phyloP scores from a whole-genome alignment of 129 eudicot genomes.

The Arctium lappa region DNA sequence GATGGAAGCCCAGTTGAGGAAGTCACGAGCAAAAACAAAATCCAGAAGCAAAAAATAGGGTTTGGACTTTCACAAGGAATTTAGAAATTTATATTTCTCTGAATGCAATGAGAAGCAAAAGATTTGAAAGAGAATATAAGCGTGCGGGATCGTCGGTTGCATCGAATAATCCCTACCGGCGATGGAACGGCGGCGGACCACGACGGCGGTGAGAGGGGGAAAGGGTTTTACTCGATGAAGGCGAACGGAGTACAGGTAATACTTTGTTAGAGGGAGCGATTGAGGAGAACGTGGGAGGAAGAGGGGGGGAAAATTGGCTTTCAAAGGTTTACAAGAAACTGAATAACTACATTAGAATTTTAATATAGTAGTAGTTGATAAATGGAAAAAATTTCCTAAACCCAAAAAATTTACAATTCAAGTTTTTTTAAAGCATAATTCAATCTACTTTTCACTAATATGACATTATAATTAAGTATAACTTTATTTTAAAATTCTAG shows the following conservation, averaged over 20 bases:
- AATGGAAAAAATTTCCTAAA: no score
- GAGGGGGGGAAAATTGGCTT: no score
- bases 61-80: neutral
- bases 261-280: no score
- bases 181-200: neutral
- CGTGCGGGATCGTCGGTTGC: slow-evolving; percentile 7
- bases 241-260: neutral
- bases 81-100: neutral
- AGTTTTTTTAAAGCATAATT: no score
- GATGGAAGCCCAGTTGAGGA: neutral
- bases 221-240: neutral
- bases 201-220: neutral
- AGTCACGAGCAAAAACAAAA: neutral
- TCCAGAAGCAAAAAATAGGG: slow-evolving; percentile 10
- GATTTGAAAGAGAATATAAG: neutral
- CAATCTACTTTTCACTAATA: no score
- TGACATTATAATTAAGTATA: no score
- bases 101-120: neutral
- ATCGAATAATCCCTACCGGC: neutral
- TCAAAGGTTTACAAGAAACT: no score
- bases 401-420: no score
- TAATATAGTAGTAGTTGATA: no score
- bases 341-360: no score
- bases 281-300: no score
- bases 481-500: no score